Percentiles rank a stretch among this genome's conserved stretches.
Conservation (phyloP, 2,329 filamentous ascomycete species). For the Onygena corvina region DNA sequence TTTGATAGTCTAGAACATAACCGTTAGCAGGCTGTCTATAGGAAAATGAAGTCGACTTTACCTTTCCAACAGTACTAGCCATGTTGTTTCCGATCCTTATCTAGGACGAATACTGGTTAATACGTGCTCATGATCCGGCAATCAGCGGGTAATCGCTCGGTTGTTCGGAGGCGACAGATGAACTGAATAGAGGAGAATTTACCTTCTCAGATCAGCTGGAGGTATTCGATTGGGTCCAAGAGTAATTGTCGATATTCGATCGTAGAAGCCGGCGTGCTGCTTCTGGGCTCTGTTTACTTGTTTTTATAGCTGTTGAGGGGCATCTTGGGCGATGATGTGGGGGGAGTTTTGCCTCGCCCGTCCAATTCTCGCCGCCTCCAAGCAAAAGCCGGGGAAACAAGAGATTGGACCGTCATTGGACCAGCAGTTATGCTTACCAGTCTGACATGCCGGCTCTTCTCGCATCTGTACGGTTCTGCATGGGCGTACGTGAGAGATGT, state of each 20-base stretch:
- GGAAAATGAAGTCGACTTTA: constrained; percentile 20
- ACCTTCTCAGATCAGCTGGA: too few relatives aligned
- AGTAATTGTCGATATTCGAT: too few relatives aligned
- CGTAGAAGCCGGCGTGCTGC: neutral
- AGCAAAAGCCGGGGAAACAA: constrained; percentile 4
- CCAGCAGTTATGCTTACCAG: too few relatives aligned
- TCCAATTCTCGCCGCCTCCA: neutral
- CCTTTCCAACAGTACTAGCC: constrained; percentile 47
- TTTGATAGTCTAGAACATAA: constrained; percentile 60
- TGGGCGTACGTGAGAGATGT: too few relatives aligned
- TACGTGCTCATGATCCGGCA: too few relatives aligned
- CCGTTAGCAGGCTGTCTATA: constrained; percentile 3
- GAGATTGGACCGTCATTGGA: neutral
- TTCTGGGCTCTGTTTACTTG: neutral
- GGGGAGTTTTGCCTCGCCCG: constrained; percentile 3
- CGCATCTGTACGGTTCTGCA: too few relatives aligned
- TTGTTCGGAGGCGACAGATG: too few relatives aligned
- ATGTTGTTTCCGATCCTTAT: constrained; percentile 26
- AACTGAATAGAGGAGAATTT: too few relatives aligned
- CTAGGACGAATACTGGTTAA: neutral
- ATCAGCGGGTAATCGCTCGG: too few relatives aligned
- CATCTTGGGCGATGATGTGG: neutral
- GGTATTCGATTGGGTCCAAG: too few relatives aligned
- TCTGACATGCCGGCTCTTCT: too few relatives aligned
- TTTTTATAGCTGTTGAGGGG: constrained; percentile 1